Conservation (phyloP, 805 yeast genomes). For the Pichia kluyveri region DNA sequence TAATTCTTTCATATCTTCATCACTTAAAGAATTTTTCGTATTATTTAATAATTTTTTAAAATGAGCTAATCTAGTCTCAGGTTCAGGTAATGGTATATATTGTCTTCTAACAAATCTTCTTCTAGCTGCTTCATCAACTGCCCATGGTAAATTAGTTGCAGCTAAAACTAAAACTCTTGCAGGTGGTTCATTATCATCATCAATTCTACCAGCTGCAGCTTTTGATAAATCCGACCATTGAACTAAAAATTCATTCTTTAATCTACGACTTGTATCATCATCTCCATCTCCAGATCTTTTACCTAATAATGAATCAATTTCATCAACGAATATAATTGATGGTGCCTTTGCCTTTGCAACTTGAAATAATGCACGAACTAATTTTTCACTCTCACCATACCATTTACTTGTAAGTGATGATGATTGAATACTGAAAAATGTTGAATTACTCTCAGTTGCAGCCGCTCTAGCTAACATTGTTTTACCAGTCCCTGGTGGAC, state of each 20-base stretch:
- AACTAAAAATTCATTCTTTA: conserved; percentile 85
- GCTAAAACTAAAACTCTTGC: conserved; percentile 83
- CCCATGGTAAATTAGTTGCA: conserved; percentile 96
- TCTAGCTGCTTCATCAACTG: conserved; percentile 93
- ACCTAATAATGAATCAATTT: conserved; percentile 84
- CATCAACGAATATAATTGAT: conserved; percentile 90
- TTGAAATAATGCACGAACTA: conserved; percentile 80
- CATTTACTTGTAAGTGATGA: conserved; percentile 82
- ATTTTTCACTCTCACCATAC: conserved; percentile 88
- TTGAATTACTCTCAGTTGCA: conserved; percentile 88
- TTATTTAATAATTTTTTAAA: conserved; percentile 54
- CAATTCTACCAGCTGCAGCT: conserved; percentile 64
- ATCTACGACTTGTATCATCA: conserved; percentile 80
- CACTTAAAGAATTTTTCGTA: conserved; percentile 64
- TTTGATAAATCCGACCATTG: conserved; percentile 92
- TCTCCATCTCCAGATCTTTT: conserved; percentile 62
- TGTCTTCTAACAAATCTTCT: conserved; percentile 86
- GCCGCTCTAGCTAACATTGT: conserved; percentile 97
- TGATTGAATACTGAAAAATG: conserved; percentile 86
- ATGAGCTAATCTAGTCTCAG: conserved; percentile 69
- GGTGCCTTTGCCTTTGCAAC: conserved; percentile 84
- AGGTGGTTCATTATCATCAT: conserved; percentile 37
- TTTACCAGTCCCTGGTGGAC: conserved; percentile 99
- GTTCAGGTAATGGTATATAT: conserved; percentile 90
- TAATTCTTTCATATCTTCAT: conserved; percentile 51